Evolutionary conservation across 345 rosid genomes (phyloP), one percentile per base, ranked within the genome.

Genomic region (Anacardium occidentale): DNA sequence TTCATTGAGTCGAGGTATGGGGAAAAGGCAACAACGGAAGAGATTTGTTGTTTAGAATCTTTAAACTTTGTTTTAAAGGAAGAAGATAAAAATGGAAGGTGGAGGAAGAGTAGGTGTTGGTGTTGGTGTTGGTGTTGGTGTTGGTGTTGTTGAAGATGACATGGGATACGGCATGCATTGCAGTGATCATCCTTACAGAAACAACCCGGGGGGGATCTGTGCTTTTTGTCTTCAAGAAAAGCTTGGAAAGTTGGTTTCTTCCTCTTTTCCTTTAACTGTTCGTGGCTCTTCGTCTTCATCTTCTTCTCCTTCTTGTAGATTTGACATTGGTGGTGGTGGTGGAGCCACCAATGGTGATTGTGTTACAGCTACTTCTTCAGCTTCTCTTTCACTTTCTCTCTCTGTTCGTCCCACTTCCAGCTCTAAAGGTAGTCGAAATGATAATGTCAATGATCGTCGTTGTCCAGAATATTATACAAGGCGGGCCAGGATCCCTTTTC

Each of bases 181-280:
- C 73, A 75, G 83, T 75, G 85, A 90, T 56, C 98, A 92, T 78
- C 96, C 93, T 44, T 87, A 83, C 42, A 85, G 88, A 0, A 86
- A 80, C 73, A 92, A 95, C 87, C 92, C 94, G 47, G 98, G 97
- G 62, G 99, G 99, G 79, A 91, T 95, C 88, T 95, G 99, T 79
- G 99, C 97, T 62, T 88, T 93, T 78, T 95, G 99, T 74, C 98
- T 95, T 51, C 97, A 95, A 69, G 99, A 95, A 48, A 92, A 93
- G 86, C 93, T 95, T 18, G 98, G 99, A 32, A 95, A 95, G 86
- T 86, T 95, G 40, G 97, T 95, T 26, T 91, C 98, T 71, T 92
- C 98, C 37, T 87, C 94, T 54, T 88, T 87, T 80, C 92, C 98
- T 15, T 66, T 87, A 11, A 92, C 92, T 1, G 77, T 86, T 64